Percentiles rank a stretch among this genome's conserved stretches.
phyloP scores from a whole-genome alignment of 345 rosid genomes.

The Eucalyptus dawsonii region DNA sequence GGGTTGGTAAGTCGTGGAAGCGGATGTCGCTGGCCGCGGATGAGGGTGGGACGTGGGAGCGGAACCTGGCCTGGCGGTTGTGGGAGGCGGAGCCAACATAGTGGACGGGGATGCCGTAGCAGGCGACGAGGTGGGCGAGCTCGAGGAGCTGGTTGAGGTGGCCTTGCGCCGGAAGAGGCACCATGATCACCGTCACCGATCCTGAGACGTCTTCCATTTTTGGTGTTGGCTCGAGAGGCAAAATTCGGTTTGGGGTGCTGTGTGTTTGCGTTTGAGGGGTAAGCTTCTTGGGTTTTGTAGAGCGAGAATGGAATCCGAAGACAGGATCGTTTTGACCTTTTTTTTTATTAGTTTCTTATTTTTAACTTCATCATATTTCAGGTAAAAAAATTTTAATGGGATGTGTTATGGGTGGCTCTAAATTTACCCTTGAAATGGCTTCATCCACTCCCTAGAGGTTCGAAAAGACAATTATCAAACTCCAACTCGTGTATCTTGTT shows the following conservation, averaged over 20 bases:
- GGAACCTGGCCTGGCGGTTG: constrained; percentile 1
- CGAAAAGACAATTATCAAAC: no score
- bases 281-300: neutral
- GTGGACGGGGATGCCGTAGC: constrained; percentile 6
- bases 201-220: neutral
- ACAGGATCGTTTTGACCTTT: neutral
- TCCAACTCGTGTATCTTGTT: no score
- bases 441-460: no score
- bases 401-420: no score
- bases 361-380: no score
- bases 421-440: no score
- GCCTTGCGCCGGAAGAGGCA: constrained; percentile 11
- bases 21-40: neutral
- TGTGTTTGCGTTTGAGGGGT: neutral
- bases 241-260: neutral
- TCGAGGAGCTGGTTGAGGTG: constrained; percentile 10
- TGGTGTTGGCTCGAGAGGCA: neutral
- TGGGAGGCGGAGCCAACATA: constrained; percentile 1
- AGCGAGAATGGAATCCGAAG: neutral
- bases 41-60: neutral
- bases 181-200: neutral
- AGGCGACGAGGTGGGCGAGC: neutral
- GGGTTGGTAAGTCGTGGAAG: constrained; percentile 7
- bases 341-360: neutral
- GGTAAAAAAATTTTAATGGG: no score